Conservation (phyloP, 305 asterid species). For the Ilex paraguariensis region DNA sequence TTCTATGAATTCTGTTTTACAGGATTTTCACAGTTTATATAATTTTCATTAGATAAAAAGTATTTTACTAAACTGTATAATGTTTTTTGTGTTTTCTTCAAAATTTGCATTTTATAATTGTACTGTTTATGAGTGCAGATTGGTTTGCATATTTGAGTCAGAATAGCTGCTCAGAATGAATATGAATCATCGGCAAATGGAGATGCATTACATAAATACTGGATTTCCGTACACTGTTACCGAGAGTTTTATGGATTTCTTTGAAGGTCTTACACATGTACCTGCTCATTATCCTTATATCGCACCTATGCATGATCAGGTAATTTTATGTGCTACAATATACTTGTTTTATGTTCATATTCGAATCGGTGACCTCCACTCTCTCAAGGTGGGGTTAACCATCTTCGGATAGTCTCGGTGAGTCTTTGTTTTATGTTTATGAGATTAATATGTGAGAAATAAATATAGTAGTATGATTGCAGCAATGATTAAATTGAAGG, state of each 20-base stretch:
- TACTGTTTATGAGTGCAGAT: conserved; percentile 9
- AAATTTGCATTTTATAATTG: not conserved
- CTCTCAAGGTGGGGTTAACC: no score
- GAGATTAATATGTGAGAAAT: no score
- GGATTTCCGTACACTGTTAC: conserved; percentile 52
- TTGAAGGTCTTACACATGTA: conserved; percentile 38
- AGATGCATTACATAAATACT: conserved; percentile 46
- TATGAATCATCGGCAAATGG: conserved; percentile 47
- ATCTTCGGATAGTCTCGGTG: no score
- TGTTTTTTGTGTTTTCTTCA: not conserved
- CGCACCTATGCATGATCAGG: conserved; percentile 55
- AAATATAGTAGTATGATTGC: not conserved
- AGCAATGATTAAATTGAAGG: not conserved
- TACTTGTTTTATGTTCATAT: not conserved
- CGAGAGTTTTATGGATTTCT: conserved; percentile 43
- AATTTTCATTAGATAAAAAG: no score
- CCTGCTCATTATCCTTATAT: conserved; percentile 47
- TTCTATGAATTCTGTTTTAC: no score
- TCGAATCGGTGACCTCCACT: no score
- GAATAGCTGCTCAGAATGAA: conserved; percentile 30
- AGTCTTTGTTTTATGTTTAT: no score
- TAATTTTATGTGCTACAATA: conserved; percentile 6
- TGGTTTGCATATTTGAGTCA: conserved; percentile 11
- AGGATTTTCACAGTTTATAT: no score
- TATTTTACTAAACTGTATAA: not conserved